phyloP scores from a whole-genome alignment of 2,329 filamentous ascomycete species.

The Magnaporthiopsis rhizophila region DNA sequence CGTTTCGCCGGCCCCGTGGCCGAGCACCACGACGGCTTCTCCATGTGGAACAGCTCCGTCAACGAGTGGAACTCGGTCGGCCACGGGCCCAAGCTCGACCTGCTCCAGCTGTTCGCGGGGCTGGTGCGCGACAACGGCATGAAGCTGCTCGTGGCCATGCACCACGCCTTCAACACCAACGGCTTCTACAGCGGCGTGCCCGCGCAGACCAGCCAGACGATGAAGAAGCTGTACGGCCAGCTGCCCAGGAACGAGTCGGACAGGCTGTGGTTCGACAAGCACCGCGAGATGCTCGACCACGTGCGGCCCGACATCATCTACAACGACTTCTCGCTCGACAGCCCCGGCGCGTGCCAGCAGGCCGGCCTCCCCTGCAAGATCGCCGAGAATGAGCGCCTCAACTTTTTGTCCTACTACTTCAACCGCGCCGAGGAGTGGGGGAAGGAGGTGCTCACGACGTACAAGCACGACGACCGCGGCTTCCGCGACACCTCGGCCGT shows the following conservation, averaged over 20 bases:
- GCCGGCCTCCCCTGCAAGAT: neutral
- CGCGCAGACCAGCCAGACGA: neutral
- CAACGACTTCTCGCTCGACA: constrained; percentile 7
- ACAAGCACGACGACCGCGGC: constrained; percentile 5
- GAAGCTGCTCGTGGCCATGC: constrained; percentile 4
- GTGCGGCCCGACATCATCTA: constrained; percentile 4
- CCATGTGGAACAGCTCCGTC: constrained; percentile 17
- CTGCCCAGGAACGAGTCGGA: constrained; percentile 6
- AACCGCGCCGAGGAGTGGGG: constrained; percentile 2
- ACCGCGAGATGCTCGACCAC: constrained; percentile 4
- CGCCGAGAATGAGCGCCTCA: constrained; percentile 5
- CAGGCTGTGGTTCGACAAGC: constrained; percentile 3
- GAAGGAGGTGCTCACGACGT: constrained; percentile 6
- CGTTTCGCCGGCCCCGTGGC: constrained; percentile 37
- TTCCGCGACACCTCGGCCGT: constrained; percentile 7
- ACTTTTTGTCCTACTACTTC: constrained; percentile 5
- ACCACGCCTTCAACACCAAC: constrained; percentile 6
- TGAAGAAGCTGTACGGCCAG: constrained; percentile 6
- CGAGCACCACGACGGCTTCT: constrained; percentile 40
- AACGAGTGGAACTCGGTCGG: constrained; percentile 7
- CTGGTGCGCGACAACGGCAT: constrained; percentile 1
- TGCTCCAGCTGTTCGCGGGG: constrained; percentile 4
- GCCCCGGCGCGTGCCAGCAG: constrained; percentile 2
- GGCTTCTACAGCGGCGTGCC: constrained; percentile 1
- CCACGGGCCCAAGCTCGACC: neutral